A percentile compares a stretch with the other conserved stretches of the same genome.
Evolutionary conservation across 306 rosid genomes (phyloP).

Genomic region (Macrotyloma uniflorum): DNA sequence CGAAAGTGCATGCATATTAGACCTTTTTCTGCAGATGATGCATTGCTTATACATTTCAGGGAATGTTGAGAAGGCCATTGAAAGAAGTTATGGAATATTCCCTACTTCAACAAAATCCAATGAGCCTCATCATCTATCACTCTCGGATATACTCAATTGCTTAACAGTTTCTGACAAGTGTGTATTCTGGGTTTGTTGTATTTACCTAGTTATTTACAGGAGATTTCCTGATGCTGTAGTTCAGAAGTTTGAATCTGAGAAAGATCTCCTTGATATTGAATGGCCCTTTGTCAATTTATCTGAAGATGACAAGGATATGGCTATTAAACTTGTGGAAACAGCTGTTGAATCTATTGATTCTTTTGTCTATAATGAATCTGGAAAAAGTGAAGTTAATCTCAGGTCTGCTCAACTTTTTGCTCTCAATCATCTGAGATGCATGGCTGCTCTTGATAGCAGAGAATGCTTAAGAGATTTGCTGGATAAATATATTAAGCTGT

Average conservation of each 20-base stretch:
- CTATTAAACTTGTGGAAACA: slow-evolving; percentile 61
- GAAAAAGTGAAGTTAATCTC: slow-evolving; percentile 51
- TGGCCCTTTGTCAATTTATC: slow-evolving; percentile 66
- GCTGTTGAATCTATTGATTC: slow-evolving; percentile 64
- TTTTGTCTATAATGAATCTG: slow-evolving; percentile 53
- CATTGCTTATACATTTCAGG: slow-evolving; percentile 88
- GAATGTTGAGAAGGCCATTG: slow-evolving; percentile 75
- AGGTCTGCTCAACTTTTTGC: slow-evolving; percentile 74
- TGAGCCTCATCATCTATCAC: slow-evolving; percentile 53
- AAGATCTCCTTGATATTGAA: slow-evolving; percentile 72
- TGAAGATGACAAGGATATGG: slow-evolving; percentile 71
- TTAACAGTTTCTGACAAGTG: slow-evolving; percentile 87
- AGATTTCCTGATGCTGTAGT: slow-evolving; percentile 80
- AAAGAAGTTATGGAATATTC: slow-evolving; percentile 61
- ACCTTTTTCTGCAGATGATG: slow-evolving; percentile 88
- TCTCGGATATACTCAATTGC: slow-evolving; percentile 71
- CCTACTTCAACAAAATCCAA: slow-evolving; percentile 46
- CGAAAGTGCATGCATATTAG: slow-evolving; percentile 83
- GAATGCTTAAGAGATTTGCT: slow-evolving; percentile 58
- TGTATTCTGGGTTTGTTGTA: slow-evolving; percentile 90
- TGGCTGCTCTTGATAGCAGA: slow-evolving; percentile 65
- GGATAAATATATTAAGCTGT: slow-evolving; percentile 65
- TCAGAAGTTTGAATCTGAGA: slow-evolving; percentile 82
- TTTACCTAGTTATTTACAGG: slow-evolving; percentile 92
- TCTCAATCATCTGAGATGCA: slow-evolving; percentile 75